Evolutionary conservation across 805 yeast genomes (phyloP).

Genomic region (Candida xiaguanensis): DNA sequence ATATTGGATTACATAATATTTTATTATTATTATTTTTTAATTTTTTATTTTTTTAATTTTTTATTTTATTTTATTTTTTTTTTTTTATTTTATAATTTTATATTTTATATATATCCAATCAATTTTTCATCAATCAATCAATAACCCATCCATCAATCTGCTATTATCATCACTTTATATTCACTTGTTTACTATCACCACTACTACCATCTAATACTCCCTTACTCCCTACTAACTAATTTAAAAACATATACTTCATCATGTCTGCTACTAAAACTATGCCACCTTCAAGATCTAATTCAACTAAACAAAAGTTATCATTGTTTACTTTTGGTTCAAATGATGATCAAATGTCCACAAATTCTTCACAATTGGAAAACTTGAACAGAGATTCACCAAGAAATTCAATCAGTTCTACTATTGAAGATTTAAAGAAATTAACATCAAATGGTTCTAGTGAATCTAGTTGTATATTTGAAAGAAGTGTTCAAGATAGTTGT

Average conservation of each 20-base stretch:
- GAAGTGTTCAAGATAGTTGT: conserved; percentile 37
- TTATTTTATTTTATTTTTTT: not conserved
- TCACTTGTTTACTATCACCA: not conserved
- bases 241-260: not conserved
- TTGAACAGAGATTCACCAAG: conserved; percentile 2
- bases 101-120: not conserved
- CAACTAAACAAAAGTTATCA: conserved; percentile 17
- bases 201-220: not conserved
- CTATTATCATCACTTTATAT: not conserved
- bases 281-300: conserved; percentile 7
- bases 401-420: conserved; percentile 6
- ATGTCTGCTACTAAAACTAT: conserved; percentile 6
- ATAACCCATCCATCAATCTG: not conserved
- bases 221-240: not conserved
- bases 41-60: not conserved
- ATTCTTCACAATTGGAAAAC: not conserved
- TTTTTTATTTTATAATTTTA: not conserved
- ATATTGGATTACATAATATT: no score
- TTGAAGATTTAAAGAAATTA: conserved; percentile 12
- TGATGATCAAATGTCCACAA: conserved; percentile 4
- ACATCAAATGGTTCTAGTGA: conserved; percentile 6
- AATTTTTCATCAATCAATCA: not conserved
- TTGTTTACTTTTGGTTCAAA: conserved; percentile 16
- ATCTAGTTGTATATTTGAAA: conserved; percentile 33
- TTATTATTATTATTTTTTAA: not conserved